A percentile compares a stretch with the other conserved stretches of the same genome.
Evolutionary conservation across 2,329 filamentous ascomycete genomes (phyloP).

Genomic region (Fusarium oxysporum): DNA sequence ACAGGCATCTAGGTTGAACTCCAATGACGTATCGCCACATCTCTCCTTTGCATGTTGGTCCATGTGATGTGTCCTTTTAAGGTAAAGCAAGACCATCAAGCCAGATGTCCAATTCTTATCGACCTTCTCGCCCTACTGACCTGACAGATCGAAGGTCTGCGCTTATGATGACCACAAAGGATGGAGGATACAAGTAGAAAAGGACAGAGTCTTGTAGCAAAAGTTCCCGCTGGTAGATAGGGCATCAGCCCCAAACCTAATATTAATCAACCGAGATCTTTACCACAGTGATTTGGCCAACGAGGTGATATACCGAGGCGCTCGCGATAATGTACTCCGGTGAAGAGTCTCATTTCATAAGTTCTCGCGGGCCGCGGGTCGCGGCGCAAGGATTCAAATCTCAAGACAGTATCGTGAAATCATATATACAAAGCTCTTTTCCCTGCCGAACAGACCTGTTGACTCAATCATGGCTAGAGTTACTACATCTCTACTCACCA

Average conservation of each 20-base stretch:
- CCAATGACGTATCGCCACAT: neutral
- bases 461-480: neutral
- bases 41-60: neutral
- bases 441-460: too few species aligned
- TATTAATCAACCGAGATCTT: neutral
- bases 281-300: fast-evolving
- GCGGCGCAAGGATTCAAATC: fast-evolving
- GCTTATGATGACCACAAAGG: neutral
- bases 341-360: neutral
- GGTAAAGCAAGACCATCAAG: neutral
- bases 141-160: fast-evolving
- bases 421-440: neutral
- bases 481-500: neutral
- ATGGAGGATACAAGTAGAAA: too few species aligned
- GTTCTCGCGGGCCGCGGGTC: too few species aligned
- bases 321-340: fast-evolving
- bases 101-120: neutral
- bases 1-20: fast-evolving
- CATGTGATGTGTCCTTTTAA: too few species aligned
- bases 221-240: neutral
- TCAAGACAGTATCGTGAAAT: neutral
- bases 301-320: neutral
- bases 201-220: neutral
- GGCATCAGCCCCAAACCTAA: neutral
- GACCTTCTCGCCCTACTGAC: neutral